Evolutionary conservation across 73 alveolate genomes (phyloP).

Genomic region (Uronychia binucleata): DNA sequence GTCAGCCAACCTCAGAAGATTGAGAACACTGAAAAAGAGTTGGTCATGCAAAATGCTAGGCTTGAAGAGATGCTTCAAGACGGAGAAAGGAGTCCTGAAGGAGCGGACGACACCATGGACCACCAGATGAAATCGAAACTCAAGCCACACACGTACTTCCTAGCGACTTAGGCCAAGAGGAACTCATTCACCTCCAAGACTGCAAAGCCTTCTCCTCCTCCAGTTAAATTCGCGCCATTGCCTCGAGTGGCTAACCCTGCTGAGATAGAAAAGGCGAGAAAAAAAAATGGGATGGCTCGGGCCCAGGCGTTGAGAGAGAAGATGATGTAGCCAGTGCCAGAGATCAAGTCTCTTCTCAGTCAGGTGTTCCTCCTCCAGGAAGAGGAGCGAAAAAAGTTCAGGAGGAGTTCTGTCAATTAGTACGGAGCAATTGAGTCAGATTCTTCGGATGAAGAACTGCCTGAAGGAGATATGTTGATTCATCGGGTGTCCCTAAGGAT

Average conservation of each 20-base stretch:
- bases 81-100: background rate
- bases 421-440: background rate
- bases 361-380: background rate
- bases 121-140: background rate
- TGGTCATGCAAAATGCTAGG: no score
- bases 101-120: background rate
- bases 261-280: background rate
- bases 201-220: background rate
- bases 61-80: background rate
- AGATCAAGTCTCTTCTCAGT: background rate
- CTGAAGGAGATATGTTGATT: background rate
- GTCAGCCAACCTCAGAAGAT: background rate
- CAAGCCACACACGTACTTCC: background rate
- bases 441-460: background rate
- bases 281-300: background rate
- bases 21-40: background rate
- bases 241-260: background rate
- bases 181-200: background rate
- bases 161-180: background rate
- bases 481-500: background rate
- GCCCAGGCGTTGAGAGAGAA: background rate
- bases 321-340: background rate
- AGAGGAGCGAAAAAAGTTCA: background rate
- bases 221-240: background rate
- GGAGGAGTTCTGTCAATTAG: background rate